Evolutionary conservation across 139 green algal species (phyloP), one percentile per base, ranked within the genome.

Genomic region (Chlamydomonas schloesseri): DNA sequence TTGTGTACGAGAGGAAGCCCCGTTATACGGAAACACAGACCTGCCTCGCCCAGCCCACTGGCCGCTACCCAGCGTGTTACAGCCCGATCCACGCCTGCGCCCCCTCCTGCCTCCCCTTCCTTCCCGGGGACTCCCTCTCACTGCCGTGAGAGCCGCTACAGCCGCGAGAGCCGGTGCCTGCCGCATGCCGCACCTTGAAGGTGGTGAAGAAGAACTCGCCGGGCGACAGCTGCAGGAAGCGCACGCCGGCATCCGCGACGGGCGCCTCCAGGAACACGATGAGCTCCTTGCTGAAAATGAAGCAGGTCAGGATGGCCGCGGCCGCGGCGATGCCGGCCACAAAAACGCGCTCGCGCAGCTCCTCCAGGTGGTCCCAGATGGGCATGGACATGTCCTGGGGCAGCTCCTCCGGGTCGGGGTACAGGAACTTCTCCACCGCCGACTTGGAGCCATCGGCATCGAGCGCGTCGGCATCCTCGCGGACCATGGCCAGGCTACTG

Each of bases 161-260:
- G n/a, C n/a, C n/a, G n/a, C n/a, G 42, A 8, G 42, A 5, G 42
- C 42, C 42, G 6, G 6, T 5, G 6, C 42, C 42, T 8, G 42
- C 42, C 42, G 6, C 42, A 8, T 8, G 42, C 42, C 42, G 42
- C 76, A 98, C 97, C 95, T 99, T 99, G 78, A 99, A 90, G 0
- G 98, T 99, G n/a, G 98, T 99, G 93, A 99, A 99, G 92, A 99
- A 99, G 88, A 98, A 99, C 87, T 99, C 97, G 26, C 97, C 97
- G 17, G 98, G 98, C 9, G 95, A 98, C 9, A 99, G 95, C 78
- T 84, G 97, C 88, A 99, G 93, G 92, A 99, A 99, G 37, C 96
- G 92, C 42, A 99, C 98, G 20, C 98, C 98, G 31, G 98, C 87
- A 28, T 93, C 90, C 21, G 94, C 95, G 46, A 99, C 98, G 0